These are phyloP conservation scores for Hypericum androsaemum DNA, from an alignment of 345 rosid species.

Conservation along the genomic window DNA sequence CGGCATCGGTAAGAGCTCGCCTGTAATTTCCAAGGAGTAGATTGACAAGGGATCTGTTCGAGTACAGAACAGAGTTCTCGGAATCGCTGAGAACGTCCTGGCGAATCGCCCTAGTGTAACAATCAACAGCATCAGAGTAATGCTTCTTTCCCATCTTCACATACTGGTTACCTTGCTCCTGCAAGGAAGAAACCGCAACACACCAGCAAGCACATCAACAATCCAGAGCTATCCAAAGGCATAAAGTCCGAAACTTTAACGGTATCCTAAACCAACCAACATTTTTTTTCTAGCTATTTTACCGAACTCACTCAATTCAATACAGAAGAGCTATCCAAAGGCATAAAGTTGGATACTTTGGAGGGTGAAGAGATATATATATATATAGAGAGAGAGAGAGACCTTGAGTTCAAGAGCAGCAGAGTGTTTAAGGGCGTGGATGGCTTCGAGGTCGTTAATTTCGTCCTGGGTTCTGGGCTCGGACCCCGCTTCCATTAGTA, in stretches of 20 bases:
- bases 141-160: conserved; percentile 84
- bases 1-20: conserved; percentile 68
- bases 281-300: too few species aligned
- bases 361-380: too few species aligned
- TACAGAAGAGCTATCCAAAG: not conserved
- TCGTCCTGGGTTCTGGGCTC: conserved; percentile 59
- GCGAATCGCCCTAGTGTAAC: conserved; percentile 70
- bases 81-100: conserved; percentile 49
- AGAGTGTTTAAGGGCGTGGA: conserved; percentile 73
- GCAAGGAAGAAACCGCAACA: conserved; percentile 6
- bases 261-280: too few species aligned
- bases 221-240: too few species aligned
- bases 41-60: conserved; percentile 86
- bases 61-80: conserved; percentile 56
- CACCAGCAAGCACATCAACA: not conserved
- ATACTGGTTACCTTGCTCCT: conserved; percentile 80
- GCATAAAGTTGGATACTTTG: not conserved
- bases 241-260: too few species aligned
- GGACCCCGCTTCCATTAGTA: conserved; percentile 74
- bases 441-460: conserved; percentile 57
- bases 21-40: conserved; percentile 64
- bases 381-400: conserved; percentile 12
- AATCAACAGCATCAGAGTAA: conserved; percentile 65
- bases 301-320: too few species aligned
- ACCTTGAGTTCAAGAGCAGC: conserved; percentile 91